A percentile compares a stretch with the other conserved stretches of the same genome.
Conservation (phyloP, 1,284 basidiomycete species). For the Heterobasidion parviporum region DNA sequence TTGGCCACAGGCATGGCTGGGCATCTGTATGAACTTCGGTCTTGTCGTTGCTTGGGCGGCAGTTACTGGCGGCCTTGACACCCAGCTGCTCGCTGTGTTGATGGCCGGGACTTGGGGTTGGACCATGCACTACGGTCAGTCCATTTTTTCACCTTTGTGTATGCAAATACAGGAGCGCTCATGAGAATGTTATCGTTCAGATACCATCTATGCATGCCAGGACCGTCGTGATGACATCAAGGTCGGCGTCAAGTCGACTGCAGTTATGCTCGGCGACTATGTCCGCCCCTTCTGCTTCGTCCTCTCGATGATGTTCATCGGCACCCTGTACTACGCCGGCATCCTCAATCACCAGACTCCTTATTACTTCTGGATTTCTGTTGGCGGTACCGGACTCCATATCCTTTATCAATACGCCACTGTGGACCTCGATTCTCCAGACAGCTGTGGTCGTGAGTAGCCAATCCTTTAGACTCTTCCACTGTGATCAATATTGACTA, state of each 20-base stretch:
- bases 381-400: constrained; percentile 38
- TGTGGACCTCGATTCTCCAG: constrained; percentile 41
- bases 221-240: constrained; percentile 44
- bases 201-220: constrained; percentile 55
- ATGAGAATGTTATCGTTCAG: constrained; percentile 9
- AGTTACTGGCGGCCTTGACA: constrained; percentile 29
- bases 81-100: constrained; percentile 22
- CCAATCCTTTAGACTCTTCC: constrained; percentile 1
- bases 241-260: constrained; percentile 47
- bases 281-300: constrained; percentile 45
- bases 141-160: background rate
- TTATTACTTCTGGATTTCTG: constrained; percentile 45
- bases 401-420: constrained; percentile 51
- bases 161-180: too few relatives aligned
- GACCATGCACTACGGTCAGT: constrained; percentile 58
- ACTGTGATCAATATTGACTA: constrained; percentile 1
- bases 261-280: constrained; percentile 44
- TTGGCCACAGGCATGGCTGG: constrained; percentile 78
- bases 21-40: constrained; percentile 47
- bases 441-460: constrained; percentile 47
- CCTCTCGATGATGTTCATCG: constrained; percentile 42
- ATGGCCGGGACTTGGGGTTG: constrained; percentile 45
- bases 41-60: constrained; percentile 41
- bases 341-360: constrained; percentile 39
- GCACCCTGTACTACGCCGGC: constrained; percentile 40